Base-by-base conservation (phyloP, 345 rosid genomes). In the Euphorbia peplus region DNA sequence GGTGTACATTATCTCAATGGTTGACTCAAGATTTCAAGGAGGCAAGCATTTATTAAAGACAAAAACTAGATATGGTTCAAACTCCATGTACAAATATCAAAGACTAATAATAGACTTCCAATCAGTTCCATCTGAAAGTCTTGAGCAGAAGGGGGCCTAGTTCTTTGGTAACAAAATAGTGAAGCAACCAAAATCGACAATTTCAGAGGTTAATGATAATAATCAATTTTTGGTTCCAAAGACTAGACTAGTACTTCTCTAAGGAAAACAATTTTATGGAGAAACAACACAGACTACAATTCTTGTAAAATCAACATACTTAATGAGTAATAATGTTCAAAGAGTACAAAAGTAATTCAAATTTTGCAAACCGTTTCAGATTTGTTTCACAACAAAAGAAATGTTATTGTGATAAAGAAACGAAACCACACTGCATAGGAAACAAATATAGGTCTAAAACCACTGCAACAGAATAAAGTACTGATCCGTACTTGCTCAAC, bases 401-500 rank as follows among this genome's bases (percentile, higher is more conserved):
- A 26, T 13, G 3, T 44, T 44, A 47, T 47, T 47, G 2, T 14
- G 2, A 18, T 50, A 50, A 18, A n/a, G 22, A 19, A 50, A 50
- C 24, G 55, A 50, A 50, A 50, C 24, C 5, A 50, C 55, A 50
- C 12, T 37, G 29, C 3, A 37, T 1, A 48, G 35, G 63, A 16
- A 26, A 48, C 37, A 66, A n/a, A 9, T 32, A 32, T 32, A 3
- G 37, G 58, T 50, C 14, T n/a, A 41, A 14, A 30, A 58, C 19
- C 2, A 19, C 29, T 51, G 56, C 35, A 47, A 46, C 55, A 26
- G 66, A 46, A 58, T 60, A 71, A 9, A 50, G 57, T 24, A 65
- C 71, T 42, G 44, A 52, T 61, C 28, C 98, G 78, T 87, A 95
- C 99, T 95, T 91, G 99, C 96, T 95, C 82, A 95, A 80, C 84